Evolutionary conservation across 371 early-diverging fungal genomes (phyloP), one percentile per base, ranked within the genome.

Genomic region (Syncephalastrum sp.): DNA sequence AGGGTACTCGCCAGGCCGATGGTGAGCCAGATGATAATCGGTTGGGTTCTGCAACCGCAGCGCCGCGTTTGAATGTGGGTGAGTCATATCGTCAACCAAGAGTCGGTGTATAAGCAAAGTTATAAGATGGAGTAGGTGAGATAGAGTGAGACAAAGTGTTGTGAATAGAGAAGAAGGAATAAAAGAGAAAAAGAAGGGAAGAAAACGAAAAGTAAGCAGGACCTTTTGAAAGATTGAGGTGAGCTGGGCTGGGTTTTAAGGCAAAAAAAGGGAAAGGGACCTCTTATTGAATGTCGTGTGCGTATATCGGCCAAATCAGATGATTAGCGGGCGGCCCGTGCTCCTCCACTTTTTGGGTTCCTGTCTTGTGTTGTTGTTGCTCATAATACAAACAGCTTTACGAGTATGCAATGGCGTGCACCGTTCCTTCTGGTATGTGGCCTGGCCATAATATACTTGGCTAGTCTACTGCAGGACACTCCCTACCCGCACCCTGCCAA

Each of bases 351-450:
- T 46, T 46, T 42, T 50, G 21, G 43, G 25, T 56, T 43, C 16
- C 38, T 47, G 16, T 56, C 47, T 56, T 25, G 21, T 33, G 38
- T 10, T 5, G 29, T 29, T 29, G 38, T 33, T 33, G 38, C 12
- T 33, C 38, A 33, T 33, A 33, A 33, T 33, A 33, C 38, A 33
- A 33, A 33, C 38, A 33, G 12, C 10, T 33, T 10, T 12, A 33
- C 38, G 5, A 67, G 27, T 27, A 78, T 78, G 78, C 70, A 74
- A 72, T 78, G 78, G 78, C 73, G 78, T 15, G 59, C 69, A 27
- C 50, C 74, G 46, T 58, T 67, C 42, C 24, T 78, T 44, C 47
- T 78, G 19, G 13, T 68, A 41, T 60, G 64, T 41, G 78, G 78
- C 15, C 4, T 74, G 12, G 55, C 60, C 25, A 58, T 70, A 29